These are phyloP conservation scores for Arabis hirsuta DNA, from an alignment of 345 rosid genomes.

Conservation along the genomic window DNA sequence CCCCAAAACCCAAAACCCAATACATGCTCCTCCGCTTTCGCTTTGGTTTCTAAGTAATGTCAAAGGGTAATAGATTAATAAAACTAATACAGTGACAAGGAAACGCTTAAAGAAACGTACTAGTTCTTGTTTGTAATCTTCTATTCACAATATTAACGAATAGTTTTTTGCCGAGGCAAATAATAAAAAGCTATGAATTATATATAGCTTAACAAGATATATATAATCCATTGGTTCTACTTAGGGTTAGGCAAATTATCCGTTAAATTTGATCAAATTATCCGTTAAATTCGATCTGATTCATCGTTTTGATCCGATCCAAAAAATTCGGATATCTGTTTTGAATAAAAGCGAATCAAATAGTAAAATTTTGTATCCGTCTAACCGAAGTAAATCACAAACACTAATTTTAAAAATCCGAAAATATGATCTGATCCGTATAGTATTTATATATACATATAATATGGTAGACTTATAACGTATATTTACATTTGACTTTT, in stretches of 20 bases:
- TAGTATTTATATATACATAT: too few species aligned
- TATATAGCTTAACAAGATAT: not conserved
- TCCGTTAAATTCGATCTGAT: too few species aligned
- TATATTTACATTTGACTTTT: too few species aligned
- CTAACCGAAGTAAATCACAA: too few species aligned
- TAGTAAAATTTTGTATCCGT: too few species aligned
- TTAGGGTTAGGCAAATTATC: not conserved
- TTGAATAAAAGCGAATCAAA: too few species aligned
- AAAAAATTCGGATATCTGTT: too few species aligned
- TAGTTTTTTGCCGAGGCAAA: constrained; percentile 1
- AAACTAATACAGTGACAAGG: constrained; percentile 11
- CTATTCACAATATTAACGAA: not conserved
- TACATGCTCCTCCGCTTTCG: not conserved
- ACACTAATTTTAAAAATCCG: too few species aligned
- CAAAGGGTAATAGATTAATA: constrained; percentile 19
- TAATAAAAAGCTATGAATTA: constrained; percentile 19
- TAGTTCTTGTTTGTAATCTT: constrained; percentile 30
- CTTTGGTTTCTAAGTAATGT: constrained; percentile 17
- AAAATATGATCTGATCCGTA: too few species aligned
- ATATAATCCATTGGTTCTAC: not conserved
- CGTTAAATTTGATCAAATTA: too few species aligned
- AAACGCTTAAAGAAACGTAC: constrained; percentile 5
- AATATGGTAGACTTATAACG: too few species aligned
- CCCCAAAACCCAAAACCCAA: not conserved
- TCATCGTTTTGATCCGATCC: too few species aligned